Percentiles rank a stretch among this genome's conserved stretches.
These are phyloP conservation scores for Tulasnella sp. DNA, from an alignment of 768 basidiomycete species.

Conservation along the genomic window DNA sequence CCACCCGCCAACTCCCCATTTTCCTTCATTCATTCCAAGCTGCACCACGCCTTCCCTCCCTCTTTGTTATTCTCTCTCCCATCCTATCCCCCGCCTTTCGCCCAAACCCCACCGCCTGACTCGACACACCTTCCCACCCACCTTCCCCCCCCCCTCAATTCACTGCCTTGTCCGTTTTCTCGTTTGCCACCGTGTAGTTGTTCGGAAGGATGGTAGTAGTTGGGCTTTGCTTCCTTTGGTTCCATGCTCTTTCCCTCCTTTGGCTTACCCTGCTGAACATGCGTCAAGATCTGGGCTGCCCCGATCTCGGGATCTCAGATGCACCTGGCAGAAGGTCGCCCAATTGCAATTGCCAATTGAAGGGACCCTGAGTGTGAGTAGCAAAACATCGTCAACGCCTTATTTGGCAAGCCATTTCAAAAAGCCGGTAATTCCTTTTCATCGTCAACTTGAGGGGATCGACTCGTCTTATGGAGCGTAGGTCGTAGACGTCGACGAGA, in stretches of 20 bases:
- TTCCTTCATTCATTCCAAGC: neutral
- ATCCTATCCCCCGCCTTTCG: slow-evolving; percentile 19
- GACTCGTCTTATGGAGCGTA: neutral
- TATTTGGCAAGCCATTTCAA: neutral
- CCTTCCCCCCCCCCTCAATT: neutral
- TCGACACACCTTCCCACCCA: neutral
- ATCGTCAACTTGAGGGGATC: neutral
- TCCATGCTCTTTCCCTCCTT: slow-evolving; percentile 14
- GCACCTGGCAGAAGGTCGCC: neutral
- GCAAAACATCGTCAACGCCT: neutral
- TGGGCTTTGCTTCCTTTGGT: neutral
- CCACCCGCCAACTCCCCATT: slow-evolving; percentile 17
- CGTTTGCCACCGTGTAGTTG: neutral
- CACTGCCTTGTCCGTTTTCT: neutral
- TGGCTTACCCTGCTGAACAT: neutral
- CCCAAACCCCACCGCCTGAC: neutral
- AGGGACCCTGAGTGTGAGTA: slow-evolving; percentile 4
- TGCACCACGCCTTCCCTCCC: neutral
- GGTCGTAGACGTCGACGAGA: neutral
- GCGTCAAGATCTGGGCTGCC: slow-evolving; percentile 1
- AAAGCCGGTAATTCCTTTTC: neutral
- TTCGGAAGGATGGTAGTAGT: neutral
- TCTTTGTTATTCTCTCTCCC: neutral
- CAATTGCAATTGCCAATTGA: neutral
- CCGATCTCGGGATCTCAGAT: slow-evolving; percentile 14